Evolutionary conservation across 2,329 filamentous ascomycete genomes (phyloP).

Genomic region (Ophiosphaerella korrae): DNA sequence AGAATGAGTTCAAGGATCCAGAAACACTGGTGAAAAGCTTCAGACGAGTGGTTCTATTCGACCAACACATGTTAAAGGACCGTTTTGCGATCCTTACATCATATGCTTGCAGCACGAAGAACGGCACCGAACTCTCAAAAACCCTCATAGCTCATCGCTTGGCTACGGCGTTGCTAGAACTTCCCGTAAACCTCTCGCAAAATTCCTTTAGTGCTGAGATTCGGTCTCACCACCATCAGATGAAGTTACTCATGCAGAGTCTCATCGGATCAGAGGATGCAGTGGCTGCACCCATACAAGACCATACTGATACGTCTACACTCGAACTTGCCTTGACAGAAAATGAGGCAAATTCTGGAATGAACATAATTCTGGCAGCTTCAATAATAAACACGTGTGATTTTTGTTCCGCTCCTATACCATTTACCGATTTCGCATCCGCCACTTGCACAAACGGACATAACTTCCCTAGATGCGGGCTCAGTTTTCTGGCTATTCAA

Average conservation of each 20-base stretch:
- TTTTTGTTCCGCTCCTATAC: constrained; percentile 56
- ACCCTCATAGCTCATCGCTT: constrained; percentile 41
- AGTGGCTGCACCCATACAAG: not conserved
- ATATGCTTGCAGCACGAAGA: constrained; percentile 27
- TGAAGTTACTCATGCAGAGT: constrained; percentile 24
- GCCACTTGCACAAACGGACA: constrained; percentile 59
- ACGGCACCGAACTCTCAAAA: constrained; percentile 20
- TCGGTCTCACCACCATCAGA: constrained; percentile 20
- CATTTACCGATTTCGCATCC: constrained; percentile 53
- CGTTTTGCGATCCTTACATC: constrained; percentile 39
- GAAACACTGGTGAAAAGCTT: constrained; percentile 17
- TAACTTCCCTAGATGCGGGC: constrained; percentile 59
- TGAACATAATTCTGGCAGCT: not conserved
- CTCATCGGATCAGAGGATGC: constrained; percentile 9
- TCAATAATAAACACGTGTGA: constrained; percentile 54
- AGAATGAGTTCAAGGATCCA: constrained; percentile 4
- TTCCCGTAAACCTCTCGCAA: constrained; percentile 22
- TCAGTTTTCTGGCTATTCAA: constrained; percentile 62
- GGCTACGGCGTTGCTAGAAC: constrained; percentile 20
- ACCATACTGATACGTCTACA: not conserved
- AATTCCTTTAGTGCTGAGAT: constrained; percentile 30
- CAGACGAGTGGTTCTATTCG: constrained; percentile 32
- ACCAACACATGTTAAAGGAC: constrained; percentile 33
- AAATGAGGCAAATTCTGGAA: not conserved
- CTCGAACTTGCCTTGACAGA: not conserved